Conservation (phyloP, 768 basidiomycete genomes). For the Leccinum rimulosum region DNA sequence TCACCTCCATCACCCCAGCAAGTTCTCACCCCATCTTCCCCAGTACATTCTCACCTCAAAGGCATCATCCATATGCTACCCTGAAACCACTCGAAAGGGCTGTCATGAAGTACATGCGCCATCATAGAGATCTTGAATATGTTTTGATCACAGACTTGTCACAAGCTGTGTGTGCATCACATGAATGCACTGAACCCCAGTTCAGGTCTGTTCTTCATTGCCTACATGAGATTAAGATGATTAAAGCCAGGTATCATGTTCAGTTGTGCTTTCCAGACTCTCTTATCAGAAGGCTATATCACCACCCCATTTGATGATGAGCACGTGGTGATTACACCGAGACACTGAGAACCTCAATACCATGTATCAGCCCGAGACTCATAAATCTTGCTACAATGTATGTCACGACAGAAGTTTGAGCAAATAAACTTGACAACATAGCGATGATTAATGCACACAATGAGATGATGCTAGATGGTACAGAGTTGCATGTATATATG, state of each 20-base stretch:
- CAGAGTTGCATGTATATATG: slow-evolving; percentile 14
- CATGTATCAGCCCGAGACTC: not conserved
- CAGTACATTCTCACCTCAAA: slow-evolving; percentile 22
- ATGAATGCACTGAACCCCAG: slow-evolving; percentile 17
- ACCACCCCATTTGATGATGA: slow-evolving; percentile 32
- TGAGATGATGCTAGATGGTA: slow-evolving; percentile 20
- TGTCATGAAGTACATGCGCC: slow-evolving; percentile 19
- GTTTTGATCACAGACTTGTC: slow-evolving; percentile 17
- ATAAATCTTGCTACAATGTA: not conserved
- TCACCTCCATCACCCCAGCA: not conserved
- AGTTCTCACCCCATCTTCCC: slow-evolving; percentile 7
- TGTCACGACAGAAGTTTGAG: not conserved
- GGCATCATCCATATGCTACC: slow-evolving; percentile 14
- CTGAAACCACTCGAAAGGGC: slow-evolving; percentile 18
- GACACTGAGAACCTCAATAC: slow-evolving; percentile 7
- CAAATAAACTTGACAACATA: not conserved
- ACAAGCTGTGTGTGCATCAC: slow-evolving; percentile 7
- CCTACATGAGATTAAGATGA: not conserved
- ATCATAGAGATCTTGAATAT: not conserved
- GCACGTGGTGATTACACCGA: slow-evolving; percentile 29
- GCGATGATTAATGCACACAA: slow-evolving; percentile 12
- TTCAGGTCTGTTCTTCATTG: slow-evolving; percentile 19
- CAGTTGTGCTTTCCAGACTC: slow-evolving; percentile 20
- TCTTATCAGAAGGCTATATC: slow-evolving; percentile 29
- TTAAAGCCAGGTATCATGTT: not conserved